These are phyloP conservation scores for Pulicaria dysenterica DNA, from an alignment of 129 eudicot genomes.

Conservation along the genomic window DNA sequence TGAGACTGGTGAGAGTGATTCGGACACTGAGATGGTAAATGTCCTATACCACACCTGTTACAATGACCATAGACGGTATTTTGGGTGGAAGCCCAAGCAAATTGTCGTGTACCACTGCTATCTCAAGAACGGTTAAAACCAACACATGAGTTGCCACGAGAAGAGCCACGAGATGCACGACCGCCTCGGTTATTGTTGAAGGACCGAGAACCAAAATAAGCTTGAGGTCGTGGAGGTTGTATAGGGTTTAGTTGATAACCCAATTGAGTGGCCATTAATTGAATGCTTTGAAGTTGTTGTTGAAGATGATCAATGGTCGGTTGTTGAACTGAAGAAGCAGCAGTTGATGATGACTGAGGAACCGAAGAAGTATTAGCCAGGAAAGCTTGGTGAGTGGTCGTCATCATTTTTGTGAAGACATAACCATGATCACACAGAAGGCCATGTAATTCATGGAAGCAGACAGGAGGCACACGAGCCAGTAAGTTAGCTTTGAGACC, in stretches of 20 bases:
- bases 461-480: slow-evolving; percentile 2
- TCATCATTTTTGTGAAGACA: not conserved
- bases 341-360: not conserved
- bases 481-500: not conserved
- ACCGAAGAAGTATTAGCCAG: slow-evolving; percentile 3
- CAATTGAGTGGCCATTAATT: not conserved
- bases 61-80: too few relatives aligned
- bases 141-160: not conserved
- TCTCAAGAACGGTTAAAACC: slow-evolving; percentile 10
- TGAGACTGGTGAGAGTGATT: too few relatives aligned
- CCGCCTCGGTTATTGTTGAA: slow-evolving; percentile 10
- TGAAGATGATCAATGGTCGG: slow-evolving; percentile 8
- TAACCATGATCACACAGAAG: slow-evolving; percentile 6
- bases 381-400: not conserved
- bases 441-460: slow-evolving; percentile 2
- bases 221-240: slow-evolving; percentile 6
- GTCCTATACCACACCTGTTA: too few relatives aligned
- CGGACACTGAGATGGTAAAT: too few relatives aligned
- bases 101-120: slow-evolving; percentile 1
- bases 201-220: slow-evolving; percentile 4
- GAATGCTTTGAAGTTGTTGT: slow-evolving; percentile 9
- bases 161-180: not conserved
- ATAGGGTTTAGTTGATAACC: slow-evolving; percentile 10
- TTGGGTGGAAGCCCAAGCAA: too few relatives aligned
- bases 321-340: slow-evolving; percentile 9